A percentile compares a stretch with the other conserved stretches of the same genome.
Evolutionary conservation across 2,329 filamentous ascomycete genomes (phyloP).

Genomic region (Ilyonectria robusta): DNA sequence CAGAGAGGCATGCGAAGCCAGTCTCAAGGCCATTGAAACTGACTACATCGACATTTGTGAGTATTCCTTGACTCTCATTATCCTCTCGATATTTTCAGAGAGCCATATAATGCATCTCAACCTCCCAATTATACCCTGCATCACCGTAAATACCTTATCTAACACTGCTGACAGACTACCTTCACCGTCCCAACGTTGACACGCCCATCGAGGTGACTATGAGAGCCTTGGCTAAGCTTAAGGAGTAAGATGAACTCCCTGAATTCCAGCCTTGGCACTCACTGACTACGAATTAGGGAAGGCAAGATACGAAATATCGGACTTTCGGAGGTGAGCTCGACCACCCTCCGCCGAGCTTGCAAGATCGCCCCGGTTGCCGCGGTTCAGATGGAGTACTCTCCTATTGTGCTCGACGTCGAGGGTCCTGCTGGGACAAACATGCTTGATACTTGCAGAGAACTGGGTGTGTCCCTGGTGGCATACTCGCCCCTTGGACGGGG

Average conservation of each 20-base stretch:
- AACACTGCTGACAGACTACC: conserved; percentile 52
- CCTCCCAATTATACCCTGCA: neutral
- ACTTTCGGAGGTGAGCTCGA: conserved; percentile 61
- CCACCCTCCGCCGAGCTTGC: conserved; percentile 65
- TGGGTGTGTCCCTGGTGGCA: conserved; percentile 70
- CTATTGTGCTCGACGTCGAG: conserved; percentile 72
- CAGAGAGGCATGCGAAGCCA: conserved; percentile 44
- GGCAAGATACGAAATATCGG: conserved; percentile 70
- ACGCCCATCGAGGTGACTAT: conserved; percentile 64
- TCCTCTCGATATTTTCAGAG: neutral
- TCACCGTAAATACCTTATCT: neutral
- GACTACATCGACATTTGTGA: conserved; percentile 64
- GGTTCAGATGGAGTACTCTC: conserved; percentile 68
- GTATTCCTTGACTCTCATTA: no score
- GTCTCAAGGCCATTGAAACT: conserved; percentile 55
- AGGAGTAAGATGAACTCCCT: conserved; percentile 44
- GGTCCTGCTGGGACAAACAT: conserved; percentile 58
- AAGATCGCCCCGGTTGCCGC: conserved; percentile 65
- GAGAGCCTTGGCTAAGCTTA: conserved; percentile 59
- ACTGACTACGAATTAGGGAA: conserved; percentile 47
- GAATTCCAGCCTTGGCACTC: neutral
- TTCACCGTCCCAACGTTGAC: conserved; percentile 60
- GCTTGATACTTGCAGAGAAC: conserved; percentile 67
- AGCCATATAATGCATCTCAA: neutral
- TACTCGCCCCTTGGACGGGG: conserved; percentile 74